Base-by-base conservation (phyloP, 371 early-diverging fungal species). In the Mortierella sp. region DNA sequence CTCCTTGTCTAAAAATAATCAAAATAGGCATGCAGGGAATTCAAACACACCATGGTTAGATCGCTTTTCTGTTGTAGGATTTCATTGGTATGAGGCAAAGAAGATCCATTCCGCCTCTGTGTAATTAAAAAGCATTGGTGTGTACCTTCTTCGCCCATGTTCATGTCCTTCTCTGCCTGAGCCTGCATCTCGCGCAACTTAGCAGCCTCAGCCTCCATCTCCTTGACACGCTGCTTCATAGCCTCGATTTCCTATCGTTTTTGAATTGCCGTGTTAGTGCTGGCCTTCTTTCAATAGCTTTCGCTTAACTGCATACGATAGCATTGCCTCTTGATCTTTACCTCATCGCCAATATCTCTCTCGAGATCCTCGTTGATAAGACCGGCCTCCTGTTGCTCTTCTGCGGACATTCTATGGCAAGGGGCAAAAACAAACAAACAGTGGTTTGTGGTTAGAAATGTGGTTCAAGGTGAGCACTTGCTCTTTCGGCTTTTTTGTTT, bases 141-240 rank as follows among this genome's bases (percentile, higher is more conserved):
- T 46, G n/a, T 84, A 91, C 93, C 93, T 89, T 92, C 93, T 82
- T 90, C 91, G 44, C 89, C 77, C 72, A 91, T 89, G 79, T 89
- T 90, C 91, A 95, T 91, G 40, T 95, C 95, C 88, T 95, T 95
- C 75, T 97, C 96, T 54, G 95, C 94, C 81, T 96, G 94, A 50
- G 95, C 97, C 82, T 97, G 97, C 94, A 98, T 95, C 80, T 95
- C 95, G 70, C 95, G 93, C 76, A 99, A 92, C 88, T 96, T 96
- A 70, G 95, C 96, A n/a, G 99, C 98, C 82, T 99, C 99, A 72
- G 94, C 93, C 86, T 98, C 98, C 97, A 98, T 97, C 88, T 97
- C 96, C 80, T 94, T 88, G 54, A 98, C 95, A 50, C 96, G 93
- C 82, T 92, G 91, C 88, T 96, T 95, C 96, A 98, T 95, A 73